Evolutionary conservation across 495 filamentous ascomycete genomes (phyloP).

Genomic region (Penicilliopsis zonata): DNA sequence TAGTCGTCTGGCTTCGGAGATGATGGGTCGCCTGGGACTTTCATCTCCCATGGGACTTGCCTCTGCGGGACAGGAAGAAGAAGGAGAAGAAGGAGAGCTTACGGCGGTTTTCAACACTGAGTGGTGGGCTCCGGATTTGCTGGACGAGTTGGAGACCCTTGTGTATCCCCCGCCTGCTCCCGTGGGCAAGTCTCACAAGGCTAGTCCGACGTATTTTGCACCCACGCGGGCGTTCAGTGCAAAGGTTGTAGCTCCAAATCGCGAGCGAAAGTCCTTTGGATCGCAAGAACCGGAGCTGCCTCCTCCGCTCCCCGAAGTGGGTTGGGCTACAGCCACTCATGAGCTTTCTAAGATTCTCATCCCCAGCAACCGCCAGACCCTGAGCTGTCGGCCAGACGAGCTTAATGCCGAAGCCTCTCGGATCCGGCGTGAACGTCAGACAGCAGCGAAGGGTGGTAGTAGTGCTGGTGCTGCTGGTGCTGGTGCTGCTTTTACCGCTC

Average conservation of each 20-base stretch:
- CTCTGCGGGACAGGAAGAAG: too few species aligned
- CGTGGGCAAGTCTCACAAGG: conserved; percentile 37
- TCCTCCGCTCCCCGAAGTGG: conserved; percentile 64
- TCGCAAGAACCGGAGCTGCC: conserved; percentile 28
- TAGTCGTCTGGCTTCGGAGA: conserved; percentile 13
- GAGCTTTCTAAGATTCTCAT: conserved; percentile 77
- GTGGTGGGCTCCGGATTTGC: conserved; percentile 64
- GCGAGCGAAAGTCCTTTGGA: conserved; percentile 35
- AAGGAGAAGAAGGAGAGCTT: background rate
- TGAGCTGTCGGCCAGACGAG: conserved; percentile 64
- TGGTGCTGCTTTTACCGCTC: conserved; percentile 19
- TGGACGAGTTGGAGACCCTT: conserved; percentile 54
- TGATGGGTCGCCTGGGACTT: conserved; percentile 15
- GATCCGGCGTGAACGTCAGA: conserved; percentile 49
- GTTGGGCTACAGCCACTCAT: conserved; percentile 70
- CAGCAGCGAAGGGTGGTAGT: conserved; percentile 18
- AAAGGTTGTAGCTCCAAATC: conserved; percentile 50
- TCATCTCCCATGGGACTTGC: too few species aligned
- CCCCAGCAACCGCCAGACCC: conserved; percentile 55
- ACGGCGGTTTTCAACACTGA: conserved; percentile 40
- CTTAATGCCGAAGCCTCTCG: conserved; percentile 54
- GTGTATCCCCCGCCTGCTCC: conserved; percentile 33
- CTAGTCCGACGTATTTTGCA: conserved; percentile 54
- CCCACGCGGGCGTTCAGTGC: conserved; percentile 70
- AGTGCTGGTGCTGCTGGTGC: too few species aligned